Conservation (phyloP, 2,329 filamentous ascomycete genomes). For the Fulvia fulva region DNA sequence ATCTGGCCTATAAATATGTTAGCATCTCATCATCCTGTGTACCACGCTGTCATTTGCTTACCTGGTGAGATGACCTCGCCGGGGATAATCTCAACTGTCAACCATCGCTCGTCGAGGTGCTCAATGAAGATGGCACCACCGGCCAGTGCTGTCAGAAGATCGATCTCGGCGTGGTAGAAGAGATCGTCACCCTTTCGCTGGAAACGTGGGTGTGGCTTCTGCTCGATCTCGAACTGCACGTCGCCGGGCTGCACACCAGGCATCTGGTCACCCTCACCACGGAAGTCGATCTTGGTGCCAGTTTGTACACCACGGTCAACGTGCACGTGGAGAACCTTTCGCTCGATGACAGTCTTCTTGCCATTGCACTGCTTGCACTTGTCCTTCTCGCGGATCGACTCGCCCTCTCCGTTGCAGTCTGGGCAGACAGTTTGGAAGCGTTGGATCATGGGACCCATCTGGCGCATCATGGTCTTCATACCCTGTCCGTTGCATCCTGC, state of each 20-base stretch:
- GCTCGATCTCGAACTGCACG: conserved; percentile 97
- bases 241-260: conserved; percentile 91
- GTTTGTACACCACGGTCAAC: conserved; percentile 91
- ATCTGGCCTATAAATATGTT: conserved; percentile 62
- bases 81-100: conserved; percentile 86
- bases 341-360: conserved; percentile 97
- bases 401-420: conserved; percentile 95
- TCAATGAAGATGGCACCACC: conserved; percentile 89
- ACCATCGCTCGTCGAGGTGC: conserved; percentile 95
- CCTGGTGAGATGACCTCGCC: conserved; percentile 92
- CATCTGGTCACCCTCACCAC: conserved; percentile 92
- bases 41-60: conserved; percentile 48
- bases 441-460: conserved; percentile 99
- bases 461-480: conserved; percentile 99
- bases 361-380: conserved; percentile 93
- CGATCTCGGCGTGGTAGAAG: conserved; percentile 91
- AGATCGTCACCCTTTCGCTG: conserved; percentile 94
- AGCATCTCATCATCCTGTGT: conserved; percentile 2
- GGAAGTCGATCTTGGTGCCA: conserved; percentile 95
- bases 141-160: conserved; percentile 88
- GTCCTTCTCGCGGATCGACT: conserved; percentile 95
- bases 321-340: conserved; percentile 97
- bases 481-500: conserved; percentile 85
- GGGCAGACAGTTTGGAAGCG: conserved; percentile 99
- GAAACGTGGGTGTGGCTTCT: conserved; percentile 96